Evolutionary conservation across 176 grass and related monocot species (phyloP), one percentile per base, ranked within the genome.

Genomic region (Musa beccarii): DNA sequence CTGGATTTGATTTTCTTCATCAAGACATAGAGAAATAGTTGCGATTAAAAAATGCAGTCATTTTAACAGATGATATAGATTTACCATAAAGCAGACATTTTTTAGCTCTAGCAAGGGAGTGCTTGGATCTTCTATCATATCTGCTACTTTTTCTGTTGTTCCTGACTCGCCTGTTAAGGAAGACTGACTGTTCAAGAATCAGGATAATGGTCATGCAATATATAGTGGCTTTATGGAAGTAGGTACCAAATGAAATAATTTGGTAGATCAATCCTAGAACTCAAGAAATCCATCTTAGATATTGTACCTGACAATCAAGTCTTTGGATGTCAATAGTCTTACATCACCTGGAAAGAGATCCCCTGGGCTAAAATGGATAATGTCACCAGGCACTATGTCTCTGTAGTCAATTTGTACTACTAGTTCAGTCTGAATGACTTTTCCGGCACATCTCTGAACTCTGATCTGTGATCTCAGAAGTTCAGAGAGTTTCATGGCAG

Each of bases 161-260:
- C 84, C 84, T 67, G 84, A 85, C 70, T 85, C 84, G 13, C 79
- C 84, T 78, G 84, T 85, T 67, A 85, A 59, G 49, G 84, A 85
- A 73, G 84, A 81, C 59, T 85, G 84, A 78, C 84, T 85, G 84
- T 81, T 85, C 75, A 72, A 68, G 50, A 22, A 81, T 13, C 22
- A 80, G 78, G 55, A 76, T 52, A 16, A 51, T 26, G 29, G 34
- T 80, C 34, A 72, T 80, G 68, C 49, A 26, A 68, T 69, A 17
- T 43, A 43, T 56, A 69, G 53, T 21, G 34, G 26, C 25, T 16
- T 15, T 62, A 10, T 43, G 16, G 19, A 64, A 49, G 23, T 26
- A 59, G 73, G 5, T 75, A 57, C 59, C 26, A 59, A 16, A 75
- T 59, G 12, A 52, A 9, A 29, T 19, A 43, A 75, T 29, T 57